Evolutionary conservation across 306 rosid species (phyloP).

Genomic region (Rosa multiflora): DNA sequence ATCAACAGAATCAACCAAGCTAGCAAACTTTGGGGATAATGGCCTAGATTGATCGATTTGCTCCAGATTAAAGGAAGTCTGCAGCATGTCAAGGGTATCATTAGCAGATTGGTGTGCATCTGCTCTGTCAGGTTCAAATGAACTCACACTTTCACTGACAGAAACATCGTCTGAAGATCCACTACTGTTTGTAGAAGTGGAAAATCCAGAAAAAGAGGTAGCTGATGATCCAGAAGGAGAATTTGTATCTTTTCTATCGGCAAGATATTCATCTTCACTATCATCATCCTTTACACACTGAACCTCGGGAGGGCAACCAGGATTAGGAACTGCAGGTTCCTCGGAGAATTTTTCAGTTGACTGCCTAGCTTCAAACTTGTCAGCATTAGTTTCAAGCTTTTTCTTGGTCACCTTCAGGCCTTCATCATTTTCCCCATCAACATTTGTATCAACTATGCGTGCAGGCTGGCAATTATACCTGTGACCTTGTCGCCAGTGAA

Average conservation of each 20-base stretch:
- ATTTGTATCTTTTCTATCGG: slow-evolving; percentile 36
- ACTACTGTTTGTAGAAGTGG: slow-evolving; percentile 45
- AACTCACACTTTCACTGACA: slow-evolving; percentile 59
- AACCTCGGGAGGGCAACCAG: slow-evolving; percentile 32
- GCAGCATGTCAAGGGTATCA: slow-evolving; percentile 41
- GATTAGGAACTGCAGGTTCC: slow-evolving; percentile 28
- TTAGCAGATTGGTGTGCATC: slow-evolving; percentile 47
- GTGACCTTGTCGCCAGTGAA: slow-evolving; percentile 97
- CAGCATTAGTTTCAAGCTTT: slow-evolving; percentile 24
- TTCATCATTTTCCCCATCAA: slow-evolving; percentile 31
- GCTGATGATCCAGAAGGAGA: slow-evolving; percentile 56
- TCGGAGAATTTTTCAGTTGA: slow-evolving; percentile 24
- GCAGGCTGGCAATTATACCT: slow-evolving; percentile 77
- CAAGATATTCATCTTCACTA: slow-evolving; percentile 39
- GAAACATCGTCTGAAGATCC: slow-evolving; percentile 80
- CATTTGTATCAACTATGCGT: slow-evolving; percentile 13
- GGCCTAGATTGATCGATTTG: slow-evolving; percentile 41
- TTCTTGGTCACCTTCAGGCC: slow-evolving; percentile 39
- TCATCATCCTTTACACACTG: slow-evolving; percentile 39
- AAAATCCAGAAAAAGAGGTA: slow-evolving; percentile 80
- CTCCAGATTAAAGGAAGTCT: slow-evolving; percentile 27
- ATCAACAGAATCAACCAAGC: slow-evolving; percentile 57
- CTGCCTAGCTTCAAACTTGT: slow-evolving; percentile 28
- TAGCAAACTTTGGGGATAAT: slow-evolving; percentile 81
- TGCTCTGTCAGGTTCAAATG: slow-evolving; percentile 55